These are phyloP conservation scores for Alternaria panax DNA, from an alignment of 2,329 filamentous ascomycete species.

Conservation along the genomic window DNA sequence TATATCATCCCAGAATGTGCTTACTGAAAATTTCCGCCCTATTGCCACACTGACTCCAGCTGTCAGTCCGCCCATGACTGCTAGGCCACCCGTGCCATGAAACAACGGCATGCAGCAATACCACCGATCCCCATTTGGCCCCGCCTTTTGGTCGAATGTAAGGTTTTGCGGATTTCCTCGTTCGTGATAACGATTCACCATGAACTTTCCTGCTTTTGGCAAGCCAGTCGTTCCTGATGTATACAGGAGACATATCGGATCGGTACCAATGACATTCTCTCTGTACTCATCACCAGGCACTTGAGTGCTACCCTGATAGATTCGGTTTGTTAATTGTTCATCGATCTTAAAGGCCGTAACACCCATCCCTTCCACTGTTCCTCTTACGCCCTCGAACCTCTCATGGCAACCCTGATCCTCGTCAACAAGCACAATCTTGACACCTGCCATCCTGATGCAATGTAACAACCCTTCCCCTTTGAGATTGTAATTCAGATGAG, in stretches of 20 bases:
- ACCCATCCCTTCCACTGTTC: conserved; percentile 29
- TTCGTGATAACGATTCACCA: conserved; percentile 37
- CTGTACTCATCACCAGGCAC: conserved; percentile 64
- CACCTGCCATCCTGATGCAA: conserved; percentile 65
- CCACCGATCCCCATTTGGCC: conserved; percentile 63
- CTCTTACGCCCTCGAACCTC: conserved; percentile 27
- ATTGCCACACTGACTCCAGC: conserved; percentile 62
- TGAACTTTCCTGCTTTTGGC: conserved; percentile 62
- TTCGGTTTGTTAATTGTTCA: conserved; percentile 22
- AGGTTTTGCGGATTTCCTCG: conserved; percentile 46
- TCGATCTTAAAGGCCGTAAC: conserved; percentile 30
- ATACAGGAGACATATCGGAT: conserved; percentile 71
- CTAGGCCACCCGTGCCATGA: conserved; percentile 73
- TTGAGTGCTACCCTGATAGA: conserved; percentile 25
- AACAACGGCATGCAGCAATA: conserved; percentile 80
- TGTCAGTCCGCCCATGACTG: conserved; percentile 59
- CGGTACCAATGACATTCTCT: conserved; percentile 57
- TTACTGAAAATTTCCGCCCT: conserved; percentile 70
- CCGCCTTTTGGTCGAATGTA: conserved; percentile 45
- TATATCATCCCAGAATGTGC: conserved; percentile 75
- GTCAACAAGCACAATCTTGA: conserved; percentile 66
- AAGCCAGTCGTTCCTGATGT: conserved; percentile 78
- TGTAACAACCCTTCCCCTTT: conserved; percentile 68
- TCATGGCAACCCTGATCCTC: conserved; percentile 49
- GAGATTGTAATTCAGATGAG: conserved; percentile 74